Base-by-base conservation (phyloP, 2,329 filamentous ascomycete species). In the Ceratocystis cubensis region DNA sequence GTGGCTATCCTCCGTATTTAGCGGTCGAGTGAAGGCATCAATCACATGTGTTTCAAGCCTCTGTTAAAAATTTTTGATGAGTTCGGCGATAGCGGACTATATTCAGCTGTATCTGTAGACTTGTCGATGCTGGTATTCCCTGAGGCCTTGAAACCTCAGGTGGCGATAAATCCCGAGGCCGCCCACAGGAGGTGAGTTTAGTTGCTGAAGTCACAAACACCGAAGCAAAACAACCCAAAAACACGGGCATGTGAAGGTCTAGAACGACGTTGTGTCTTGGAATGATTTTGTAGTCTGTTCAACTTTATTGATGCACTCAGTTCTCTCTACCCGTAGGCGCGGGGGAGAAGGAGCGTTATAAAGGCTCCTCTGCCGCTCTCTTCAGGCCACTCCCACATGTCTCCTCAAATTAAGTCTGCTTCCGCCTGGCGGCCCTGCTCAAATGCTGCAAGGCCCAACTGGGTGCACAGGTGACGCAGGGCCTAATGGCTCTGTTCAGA, bases 131-230 rank as follows among this genome's bases (percentile, higher is more conserved):
- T 6, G 13, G 50, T 25, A 28, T 56, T 56, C 6, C n/a, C 50
- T 56, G 53, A 59, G 33, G 53, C 17, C 28, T 33, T 59, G 53
- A 33, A 33, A 59, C 53, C n/a, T 20, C 15, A 30, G 53, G 53
- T 59, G 53, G 53, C 53, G 53, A 59, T 59, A 59, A 59, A 59
- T 59, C 53, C 53, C 53, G 53, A 59, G 53, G 53, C 53, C 53
- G 53, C 53, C 53, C 53, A 59, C 13, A 17, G n/a, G 7, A 33
- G 4, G 7, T 30, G 4, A 59, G 37, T 59, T 59, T 59, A 59
- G 53, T 57, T 33, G 17, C 25, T 25, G 25, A 17, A 33, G 53
- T 30, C 25, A 8, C 28, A 33, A 59, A n/a, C 22, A 33, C 7
- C 28, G 30, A 17, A 17, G 25, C 53, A 57, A 57, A 37, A 33